These are phyloP conservation scores for Epichloe aotearoae DNA, from an alignment of 2,329 filamentous ascomycete species.

Conservation along the genomic window DNA sequence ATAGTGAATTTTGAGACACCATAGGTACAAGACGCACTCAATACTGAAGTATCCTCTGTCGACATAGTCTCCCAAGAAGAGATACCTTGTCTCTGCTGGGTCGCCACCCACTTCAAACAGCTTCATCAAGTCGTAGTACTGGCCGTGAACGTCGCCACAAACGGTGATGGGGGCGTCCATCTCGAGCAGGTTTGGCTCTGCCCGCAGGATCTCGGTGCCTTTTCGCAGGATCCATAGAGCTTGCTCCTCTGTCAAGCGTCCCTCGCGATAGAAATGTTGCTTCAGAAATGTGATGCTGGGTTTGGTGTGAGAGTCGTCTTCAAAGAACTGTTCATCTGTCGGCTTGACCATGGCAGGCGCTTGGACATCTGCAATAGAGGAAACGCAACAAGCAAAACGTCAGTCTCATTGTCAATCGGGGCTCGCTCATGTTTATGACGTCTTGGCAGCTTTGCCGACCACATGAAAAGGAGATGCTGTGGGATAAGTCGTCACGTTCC, in stretches of 20 bases:
- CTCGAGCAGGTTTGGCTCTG: constrained; percentile 91
- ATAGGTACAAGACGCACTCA: constrained; percentile 95
- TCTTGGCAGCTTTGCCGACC: not conserved
- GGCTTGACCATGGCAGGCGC: constrained; percentile 88
- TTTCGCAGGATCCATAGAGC: constrained; percentile 87
- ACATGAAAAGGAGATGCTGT: not conserved
- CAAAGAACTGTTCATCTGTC: constrained; percentile 88
- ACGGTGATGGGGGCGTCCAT: constrained; percentile 99
- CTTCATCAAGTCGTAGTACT: constrained; percentile 99
- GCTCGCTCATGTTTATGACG: not conserved
- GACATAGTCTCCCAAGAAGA: constrained; percentile 96
- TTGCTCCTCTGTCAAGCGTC: constrained; percentile 91
- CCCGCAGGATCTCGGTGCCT: constrained; percentile 74
- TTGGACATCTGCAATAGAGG: constrained; percentile 66
- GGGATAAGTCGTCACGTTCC: not conserved
- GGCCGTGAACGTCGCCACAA: constrained; percentile 94
- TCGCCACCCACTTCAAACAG: constrained; percentile 97
- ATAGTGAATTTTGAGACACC: constrained; percentile 98
- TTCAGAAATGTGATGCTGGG: constrained; percentile 91
- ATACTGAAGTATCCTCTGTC: constrained; percentile 98
- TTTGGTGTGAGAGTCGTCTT: constrained; percentile 72
- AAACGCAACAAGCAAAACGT: constrained; percentile 4
- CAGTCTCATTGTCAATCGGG: constrained; percentile 2
- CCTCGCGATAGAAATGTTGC: constrained; percentile 96
- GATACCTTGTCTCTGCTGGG: constrained; percentile 87